Evolutionary conservation across 106 monocot species (phyloP), one percentile per base, ranked within the genome.

Genomic region (Acorus gramineus): DNA sequence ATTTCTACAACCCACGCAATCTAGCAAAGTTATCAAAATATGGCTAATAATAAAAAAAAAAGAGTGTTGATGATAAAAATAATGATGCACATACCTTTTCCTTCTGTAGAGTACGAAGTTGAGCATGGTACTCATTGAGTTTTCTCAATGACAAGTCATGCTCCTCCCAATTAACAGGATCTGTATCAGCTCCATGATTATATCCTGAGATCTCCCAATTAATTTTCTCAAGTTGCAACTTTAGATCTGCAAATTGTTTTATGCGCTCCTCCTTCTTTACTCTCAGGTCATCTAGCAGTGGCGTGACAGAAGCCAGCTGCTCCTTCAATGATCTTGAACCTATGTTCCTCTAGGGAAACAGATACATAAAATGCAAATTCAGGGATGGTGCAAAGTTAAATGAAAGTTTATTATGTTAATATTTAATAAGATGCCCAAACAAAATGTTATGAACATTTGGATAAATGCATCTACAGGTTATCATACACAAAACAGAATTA

Each of bases 121-220:
- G 74, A 50, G 75, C 63, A 67, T 88, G 85, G 62, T 78, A 85
- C 50, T 91, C 86, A 3, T 73, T 79, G 7, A 96, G 78, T 67
- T 75, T 96, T 63, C 79, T 73, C 9, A 77, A 62, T n/a, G 96
- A 96, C 48, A 96, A 71, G 72, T 96, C 96, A 60, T 83, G 51
- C 53, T 90, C 90, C 62, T 96, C 96, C 12, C 47, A 42, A 43
- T 42, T 51, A 62, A 53, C 42, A 54, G 74, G 50, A 70, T 13
- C 56, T 12, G 7, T 63, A 5, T 8, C 9, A 42, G 65, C 11
- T 48, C 63, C 64, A 67, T 67, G 50, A 61, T 54, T 72, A 42
- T 48, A 14, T 50, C 71, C 90, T 11, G 66, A 56, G 44, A 96
- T 76, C 68, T 96, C 95, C 12, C 71, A 68, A 57, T 56, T 71